Base-by-base conservation (phyloP, 352 stramenopile genomes). In the Phytophthora melonis region DNA sequence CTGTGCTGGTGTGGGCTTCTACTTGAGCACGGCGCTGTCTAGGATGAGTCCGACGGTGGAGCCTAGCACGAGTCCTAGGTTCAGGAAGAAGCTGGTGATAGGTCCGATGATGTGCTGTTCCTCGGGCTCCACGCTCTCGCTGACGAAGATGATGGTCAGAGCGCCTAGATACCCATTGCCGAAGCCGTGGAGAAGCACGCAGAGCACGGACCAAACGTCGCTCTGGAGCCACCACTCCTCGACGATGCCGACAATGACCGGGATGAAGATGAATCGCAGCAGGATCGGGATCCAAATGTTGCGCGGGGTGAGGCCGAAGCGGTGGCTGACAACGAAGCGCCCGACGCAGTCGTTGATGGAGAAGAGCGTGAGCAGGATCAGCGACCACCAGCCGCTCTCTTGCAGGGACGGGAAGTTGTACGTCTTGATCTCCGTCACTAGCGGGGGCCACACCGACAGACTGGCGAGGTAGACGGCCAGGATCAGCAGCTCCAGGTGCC, bases 21-120 rank as follows among this genome's bases (percentile, higher is more conserved):
- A 50, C 41, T 50, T 21, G 41, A 90, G 58, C 3, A 94, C 74
- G 43, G 87, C 66, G 16, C 73, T 78, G 45, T 92, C 75, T n/a
- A 95, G 68, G 36, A 91, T 14, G n/a, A 95, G 68, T 0, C 86
- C 85, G 9, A 81, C 72, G 0, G 82, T 88, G 25, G 88, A 86
- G 45, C 88, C 88, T 5, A 95, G 59, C 16, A 95, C 88, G 47
- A 95, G 82, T 0, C 88, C 88, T 19, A 93, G 75, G 71, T 93
- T 95, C 10, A 95, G 69, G 70, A 93, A 94, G 68, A 95, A 95
- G 65, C 88, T 92, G 41, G 88, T 95, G 66, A 94, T 91, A 21
- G 81, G 80, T 6, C 88, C 87, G 5, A 86, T 88, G 5, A 94
- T 59, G 14, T 80, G 72, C 64, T 91, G 82, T 25, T 95, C 87